Evolutionary conservation across 106 monocot species (phyloP), one percentile per base, ranked within the genome.

Genomic region (Dioscorea zingiberensis): DNA sequence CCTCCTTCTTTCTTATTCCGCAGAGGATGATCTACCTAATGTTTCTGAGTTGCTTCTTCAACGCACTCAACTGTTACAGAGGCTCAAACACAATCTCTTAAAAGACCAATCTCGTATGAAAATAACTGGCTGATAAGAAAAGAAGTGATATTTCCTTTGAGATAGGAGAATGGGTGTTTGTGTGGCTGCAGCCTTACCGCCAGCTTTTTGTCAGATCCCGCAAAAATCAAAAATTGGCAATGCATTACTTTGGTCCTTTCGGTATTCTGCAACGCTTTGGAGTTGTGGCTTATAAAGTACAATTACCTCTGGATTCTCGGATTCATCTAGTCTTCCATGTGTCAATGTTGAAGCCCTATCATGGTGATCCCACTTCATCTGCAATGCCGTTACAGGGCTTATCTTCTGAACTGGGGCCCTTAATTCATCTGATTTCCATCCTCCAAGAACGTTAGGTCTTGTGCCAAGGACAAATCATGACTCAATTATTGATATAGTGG

Each of bases 281-380:
- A 1, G 1, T 15, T 21, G 54, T 55, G 2, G 55, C 54, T 12
- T 54, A 68, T 32, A 55, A 56, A 28, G 14, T 66, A 16, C 16
- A 23, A 48, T 19, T 48, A 2, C 66, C 66, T 10, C 7, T 2
- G 48, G 24, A 25, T 7, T 66, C 48, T 9, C 15, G 18, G 18
- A 25, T 66, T 6, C 66, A 66, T 16, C 66, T 24, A 13, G 66
- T 66, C 12, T 66, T 66, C 27, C 66, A 66, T 46, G 53, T 66
- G 6, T 66, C 66, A 8, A 13, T 47, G 13, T 13, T 47, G 9
- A 47, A 47, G 13, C 46, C n/a, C n/a, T n/a, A n/a, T n/a, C n/a
- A n/a, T n/a, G n/a, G n/a, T n/a, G n/a, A n/a, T n/a, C n/a, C n/a
- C n/a, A n/a, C n/a, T n/a, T n/a, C n/a, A n/a, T n/a, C n/a, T n/a